phyloP scores from a whole-genome alignment of 139 green algal genomes.

The Chlamydomonas applanata region DNA sequence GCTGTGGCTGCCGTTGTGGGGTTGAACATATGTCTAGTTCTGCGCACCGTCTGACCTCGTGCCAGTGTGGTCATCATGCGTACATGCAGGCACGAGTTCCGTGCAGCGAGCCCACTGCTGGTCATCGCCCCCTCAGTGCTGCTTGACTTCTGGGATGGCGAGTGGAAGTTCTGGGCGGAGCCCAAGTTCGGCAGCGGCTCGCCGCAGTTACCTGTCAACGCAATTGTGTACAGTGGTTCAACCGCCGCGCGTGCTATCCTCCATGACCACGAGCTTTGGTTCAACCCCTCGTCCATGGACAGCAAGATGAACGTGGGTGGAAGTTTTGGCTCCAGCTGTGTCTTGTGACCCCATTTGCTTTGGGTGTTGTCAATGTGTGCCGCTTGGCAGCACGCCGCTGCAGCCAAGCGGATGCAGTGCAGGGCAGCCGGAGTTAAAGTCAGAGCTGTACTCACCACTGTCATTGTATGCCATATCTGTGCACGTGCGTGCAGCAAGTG shows the following conservation, averaged over 20 bases:
- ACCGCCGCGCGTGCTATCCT: constrained; percentile 52
- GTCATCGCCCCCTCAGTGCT: constrained; percentile 55
- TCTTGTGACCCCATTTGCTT: too few relatives aligned
- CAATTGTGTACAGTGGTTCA: constrained; percentile 57
- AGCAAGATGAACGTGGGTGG: constrained; percentile 34
- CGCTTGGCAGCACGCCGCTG: too few relatives aligned
- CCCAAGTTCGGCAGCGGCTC: too few relatives aligned
- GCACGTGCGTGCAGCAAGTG: neutral
- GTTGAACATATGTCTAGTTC: neutral
- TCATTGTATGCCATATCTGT: too few relatives aligned
- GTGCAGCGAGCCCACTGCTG: constrained; percentile 54
- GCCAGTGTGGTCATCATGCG: neutral
- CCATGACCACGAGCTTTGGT: constrained; percentile 79
- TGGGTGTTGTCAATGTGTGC: too few relatives aligned
- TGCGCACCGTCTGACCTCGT: neutral
- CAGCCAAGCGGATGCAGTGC: too few relatives aligned
- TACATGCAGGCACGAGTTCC: constrained; percentile 57
- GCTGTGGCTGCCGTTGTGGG: neutral
- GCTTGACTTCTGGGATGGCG: constrained; percentile 71
- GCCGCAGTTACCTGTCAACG: too few relatives aligned
- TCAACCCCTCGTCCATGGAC: constrained; percentile 64
- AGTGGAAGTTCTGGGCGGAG: constrained; percentile 46
- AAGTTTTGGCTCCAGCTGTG: neutral
- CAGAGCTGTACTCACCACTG: too few relatives aligned
- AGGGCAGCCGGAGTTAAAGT: too few relatives aligned